A percentile compares a stretch with the other conserved stretches of the same genome.
Evolutionary conservation across 176 grass and related monocot genomes (phyloP).

Genomic region (Ampelocalamus luodianensis): DNA sequence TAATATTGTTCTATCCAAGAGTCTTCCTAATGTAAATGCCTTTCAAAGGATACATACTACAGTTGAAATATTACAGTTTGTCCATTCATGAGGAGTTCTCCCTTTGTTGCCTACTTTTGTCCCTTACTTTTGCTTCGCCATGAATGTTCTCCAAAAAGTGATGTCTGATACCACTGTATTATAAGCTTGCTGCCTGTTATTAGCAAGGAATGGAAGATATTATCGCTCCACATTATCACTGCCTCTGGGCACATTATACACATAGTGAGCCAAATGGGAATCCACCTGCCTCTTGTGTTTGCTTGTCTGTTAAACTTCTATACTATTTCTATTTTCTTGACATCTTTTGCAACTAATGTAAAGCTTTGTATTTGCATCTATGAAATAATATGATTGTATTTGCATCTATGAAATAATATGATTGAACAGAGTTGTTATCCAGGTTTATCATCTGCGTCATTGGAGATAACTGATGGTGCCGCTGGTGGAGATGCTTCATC

Average conservation of each 20-base stretch:
- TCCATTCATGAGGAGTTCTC: background rate
- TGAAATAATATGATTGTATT: background rate
- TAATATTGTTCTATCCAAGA: background rate
- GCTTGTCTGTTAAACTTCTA: background rate
- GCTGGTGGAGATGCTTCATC: constrained; percentile 52
- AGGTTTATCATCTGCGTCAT: constrained; percentile 88
- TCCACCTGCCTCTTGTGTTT: background rate
- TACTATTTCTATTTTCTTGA: background rate
- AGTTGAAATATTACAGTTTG: background rate
- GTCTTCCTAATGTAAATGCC: constrained; percentile 4
- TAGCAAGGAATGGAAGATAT: background rate
- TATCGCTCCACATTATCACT: background rate
- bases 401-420: background rate
- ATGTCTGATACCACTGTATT: constrained; percentile 6
- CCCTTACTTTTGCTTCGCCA: background rate
- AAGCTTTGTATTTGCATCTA: constrained; percentile 32
- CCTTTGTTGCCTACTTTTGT: background rate
- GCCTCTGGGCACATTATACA: background rate
- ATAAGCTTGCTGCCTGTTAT: background rate
- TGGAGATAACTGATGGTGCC: constrained; percentile 71
- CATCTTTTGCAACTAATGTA: constrained; percentile 2
- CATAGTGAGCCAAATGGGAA: constrained; percentile 8
- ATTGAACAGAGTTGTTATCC: constrained; percentile 44
- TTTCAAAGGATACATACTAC: constrained; percentile 21
- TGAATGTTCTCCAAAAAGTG: background rate